phyloP scores from a whole-genome alignment of 345 rosid species.

The Populus deltoides region DNA sequence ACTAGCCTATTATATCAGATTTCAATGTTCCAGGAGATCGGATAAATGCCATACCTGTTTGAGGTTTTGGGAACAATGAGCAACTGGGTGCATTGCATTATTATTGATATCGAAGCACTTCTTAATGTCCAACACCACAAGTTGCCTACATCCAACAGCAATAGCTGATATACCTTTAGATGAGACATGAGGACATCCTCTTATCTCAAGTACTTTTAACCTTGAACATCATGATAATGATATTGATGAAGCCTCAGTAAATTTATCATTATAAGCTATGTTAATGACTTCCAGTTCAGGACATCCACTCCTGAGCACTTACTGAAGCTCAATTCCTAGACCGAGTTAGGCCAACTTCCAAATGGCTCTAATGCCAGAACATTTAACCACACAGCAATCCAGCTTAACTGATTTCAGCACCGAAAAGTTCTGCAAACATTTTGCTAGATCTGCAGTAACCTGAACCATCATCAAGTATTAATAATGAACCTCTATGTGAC shows the following conservation, averaged over 20 bases:
- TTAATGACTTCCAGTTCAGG: constrained; percentile 48
- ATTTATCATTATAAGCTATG: constrained; percentile 52
- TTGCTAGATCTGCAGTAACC: constrained; percentile 55
- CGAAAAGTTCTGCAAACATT: constrained; percentile 44
- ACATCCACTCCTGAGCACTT: constrained; percentile 68
- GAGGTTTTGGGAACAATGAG: constrained; percentile 68
- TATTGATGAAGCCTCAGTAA: constrained; percentile 46
- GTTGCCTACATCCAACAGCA: constrained; percentile 62
- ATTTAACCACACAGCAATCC: constrained; percentile 52
- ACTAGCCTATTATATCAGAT: neutral
- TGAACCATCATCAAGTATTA: constrained; percentile 22
- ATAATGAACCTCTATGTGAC: neutral
- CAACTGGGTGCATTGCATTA: constrained; percentile 57
- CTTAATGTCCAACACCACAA: constrained; percentile 59
- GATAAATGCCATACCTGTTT: constrained; percentile 39
- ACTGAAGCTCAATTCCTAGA: constrained; percentile 62
- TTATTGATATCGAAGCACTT: constrained; percentile 57
- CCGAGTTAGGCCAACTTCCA: constrained; percentile 40
- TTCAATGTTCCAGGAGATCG: neutral
- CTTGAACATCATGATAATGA: constrained; percentile 47
- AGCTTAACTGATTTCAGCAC: constrained; percentile 50
- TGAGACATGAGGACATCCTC: constrained; percentile 62
- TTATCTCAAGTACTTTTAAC: constrained; percentile 51
- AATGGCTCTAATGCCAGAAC: constrained; percentile 51
- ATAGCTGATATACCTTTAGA: constrained; percentile 60